phyloP scores from a whole-genome alignment of 257 asterid genomes.

The Forsythia viridissima region DNA sequence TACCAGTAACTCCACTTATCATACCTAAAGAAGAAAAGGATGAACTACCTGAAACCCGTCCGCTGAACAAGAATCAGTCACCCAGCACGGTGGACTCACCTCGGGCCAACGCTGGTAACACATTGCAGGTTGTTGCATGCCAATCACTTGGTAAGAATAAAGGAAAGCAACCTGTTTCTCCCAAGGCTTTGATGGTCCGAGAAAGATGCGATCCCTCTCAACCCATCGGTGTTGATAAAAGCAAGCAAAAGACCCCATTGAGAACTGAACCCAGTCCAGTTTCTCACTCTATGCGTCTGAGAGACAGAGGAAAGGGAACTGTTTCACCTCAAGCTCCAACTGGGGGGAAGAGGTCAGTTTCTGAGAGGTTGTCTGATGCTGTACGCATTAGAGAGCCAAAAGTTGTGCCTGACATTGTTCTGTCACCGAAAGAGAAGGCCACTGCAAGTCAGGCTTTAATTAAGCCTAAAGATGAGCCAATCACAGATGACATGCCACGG shows the following conservation, averaged over 20 bases:
- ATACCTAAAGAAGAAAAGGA: slow-evolving; percentile 44
- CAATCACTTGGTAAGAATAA: slow-evolving; percentile 25
- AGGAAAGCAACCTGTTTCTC: slow-evolving; percentile 33
- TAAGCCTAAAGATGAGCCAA: slow-evolving; percentile 38
- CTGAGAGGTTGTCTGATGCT: slow-evolving; percentile 26
- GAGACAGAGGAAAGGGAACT: slow-evolving; percentile 26
- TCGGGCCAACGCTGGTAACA: slow-evolving; percentile 15
- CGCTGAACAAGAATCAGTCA: slow-evolving; percentile 12
- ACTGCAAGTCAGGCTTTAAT: slow-evolving; percentile 16
- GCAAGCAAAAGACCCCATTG: slow-evolving; percentile 19
- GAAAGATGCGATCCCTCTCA: slow-evolving; percentile 24
- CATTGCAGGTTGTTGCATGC: slow-evolving; percentile 20
- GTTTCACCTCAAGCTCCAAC: slow-evolving; percentile 16
- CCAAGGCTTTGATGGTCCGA: slow-evolving; percentile 13
- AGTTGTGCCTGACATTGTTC: slow-evolving; percentile 10
- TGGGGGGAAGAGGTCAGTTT: background rate
- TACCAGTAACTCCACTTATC: slow-evolving; percentile 26
- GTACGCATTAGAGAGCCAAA: slow-evolving; percentile 27
- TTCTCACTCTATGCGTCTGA: slow-evolving; percentile 27
- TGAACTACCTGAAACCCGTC: slow-evolving; percentile 31
- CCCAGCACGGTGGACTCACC: slow-evolving; percentile 15
- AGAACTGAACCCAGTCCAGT: slow-evolving; percentile 17
- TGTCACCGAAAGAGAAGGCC: slow-evolving; percentile 11
- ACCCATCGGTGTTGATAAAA: slow-evolving; percentile 4
- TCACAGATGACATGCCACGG: slow-evolving; percentile 23